phyloP scores from a whole-genome alignment of 1,284 basidiomycete genomes.

The Phenoliferia sp. region DNA sequence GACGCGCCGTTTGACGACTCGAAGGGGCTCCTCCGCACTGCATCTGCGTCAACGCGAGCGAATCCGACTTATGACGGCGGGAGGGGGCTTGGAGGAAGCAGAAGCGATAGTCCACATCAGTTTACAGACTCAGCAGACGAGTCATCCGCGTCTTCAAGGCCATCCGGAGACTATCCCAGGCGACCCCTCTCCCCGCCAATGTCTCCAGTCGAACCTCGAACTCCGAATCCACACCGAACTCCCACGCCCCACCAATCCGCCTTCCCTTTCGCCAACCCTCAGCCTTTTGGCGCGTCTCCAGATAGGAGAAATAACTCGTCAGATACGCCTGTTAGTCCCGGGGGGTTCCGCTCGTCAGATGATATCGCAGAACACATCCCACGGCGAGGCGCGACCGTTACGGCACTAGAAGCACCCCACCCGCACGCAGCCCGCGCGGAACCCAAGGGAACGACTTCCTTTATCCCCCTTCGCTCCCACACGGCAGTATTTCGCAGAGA shows the following conservation, averaged over 20 bases:
- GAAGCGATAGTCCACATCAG: not conserved
- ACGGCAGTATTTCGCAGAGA: conserved; percentile 29
- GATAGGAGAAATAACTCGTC: not conserved
- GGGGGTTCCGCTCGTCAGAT: not conserved
- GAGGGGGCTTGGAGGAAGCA: not conserved
- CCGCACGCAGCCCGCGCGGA: conserved; percentile 16
- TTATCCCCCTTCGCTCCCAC: conserved; percentile 25
- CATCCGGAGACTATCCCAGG: not conserved
- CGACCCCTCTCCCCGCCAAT: conserved; percentile 10
- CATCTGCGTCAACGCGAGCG: not conserved
- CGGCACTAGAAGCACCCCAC: not conserved
- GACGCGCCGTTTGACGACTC: not conserved
- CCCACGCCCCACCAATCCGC: not conserved
- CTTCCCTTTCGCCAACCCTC: conserved; percentile 13
- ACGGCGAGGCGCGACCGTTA: not conserved
- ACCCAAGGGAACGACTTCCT: conserved; percentile 28
- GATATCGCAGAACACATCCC: not conserved
- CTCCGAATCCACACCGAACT: conserved; percentile 21
- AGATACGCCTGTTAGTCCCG: not conserved
- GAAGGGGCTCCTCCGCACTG: no score
- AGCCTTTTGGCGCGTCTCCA: conserved; percentile 7
- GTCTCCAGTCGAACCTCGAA: conserved; percentile 13
- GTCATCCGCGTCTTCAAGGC: not conserved
- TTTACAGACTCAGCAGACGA: not conserved
- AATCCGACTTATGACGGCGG: not conserved